A percentile compares a stretch with the other conserved stretches of the same genome.
These are phyloP conservation scores for Candida manassasensis DNA, from an alignment of 805 yeast genomes.

Conservation along the genomic window DNA sequence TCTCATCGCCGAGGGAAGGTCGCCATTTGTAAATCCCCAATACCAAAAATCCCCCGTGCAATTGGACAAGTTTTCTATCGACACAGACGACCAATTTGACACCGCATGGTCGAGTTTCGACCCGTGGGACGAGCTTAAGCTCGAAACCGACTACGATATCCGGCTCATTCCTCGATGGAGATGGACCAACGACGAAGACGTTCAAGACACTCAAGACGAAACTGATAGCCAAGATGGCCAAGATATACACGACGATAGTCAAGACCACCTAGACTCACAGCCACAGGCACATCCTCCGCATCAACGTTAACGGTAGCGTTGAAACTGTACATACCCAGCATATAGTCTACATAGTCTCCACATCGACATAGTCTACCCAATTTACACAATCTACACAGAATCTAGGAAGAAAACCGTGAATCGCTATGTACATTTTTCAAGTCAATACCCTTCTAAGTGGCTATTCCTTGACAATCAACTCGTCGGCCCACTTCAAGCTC, in stretches of 20 bases:
- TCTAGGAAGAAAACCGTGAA: too few relatives aligned
- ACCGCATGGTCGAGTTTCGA: slow-evolving; percentile 40
- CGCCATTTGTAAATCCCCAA: slow-evolving; percentile 21
- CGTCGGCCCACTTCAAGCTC: slow-evolving; percentile 38
- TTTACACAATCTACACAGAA: too few relatives aligned
- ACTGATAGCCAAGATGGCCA: too few relatives aligned
- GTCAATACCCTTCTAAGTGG: slow-evolving; percentile 1
- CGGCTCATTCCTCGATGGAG: slow-evolving; percentile 27
- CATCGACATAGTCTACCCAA: too few relatives aligned
- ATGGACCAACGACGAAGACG: background rate
- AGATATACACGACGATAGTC: too few relatives aligned
- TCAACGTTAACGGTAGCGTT: too few relatives aligned
- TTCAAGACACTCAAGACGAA: too few relatives aligned
- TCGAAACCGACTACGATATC: slow-evolving; percentile 36
- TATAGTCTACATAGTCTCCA: too few relatives aligned
- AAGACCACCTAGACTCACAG: too few relatives aligned
- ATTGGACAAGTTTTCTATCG: slow-evolving; percentile 32
- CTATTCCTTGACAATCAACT: slow-evolving; percentile 26
- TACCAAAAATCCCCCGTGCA: slow-evolving; percentile 33
- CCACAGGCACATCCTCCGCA: too few relatives aligned
- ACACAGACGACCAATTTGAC: slow-evolving; percentile 40
- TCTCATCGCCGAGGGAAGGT: slow-evolving; percentile 28
- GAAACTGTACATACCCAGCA: too few relatives aligned
- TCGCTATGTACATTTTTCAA: slow-evolving; percentile 8
- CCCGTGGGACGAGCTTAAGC: slow-evolving; percentile 41